Evolutionary conservation across 1,284 basidiomycete species (phyloP).

Genomic region (Vanrija sp.): DNA sequence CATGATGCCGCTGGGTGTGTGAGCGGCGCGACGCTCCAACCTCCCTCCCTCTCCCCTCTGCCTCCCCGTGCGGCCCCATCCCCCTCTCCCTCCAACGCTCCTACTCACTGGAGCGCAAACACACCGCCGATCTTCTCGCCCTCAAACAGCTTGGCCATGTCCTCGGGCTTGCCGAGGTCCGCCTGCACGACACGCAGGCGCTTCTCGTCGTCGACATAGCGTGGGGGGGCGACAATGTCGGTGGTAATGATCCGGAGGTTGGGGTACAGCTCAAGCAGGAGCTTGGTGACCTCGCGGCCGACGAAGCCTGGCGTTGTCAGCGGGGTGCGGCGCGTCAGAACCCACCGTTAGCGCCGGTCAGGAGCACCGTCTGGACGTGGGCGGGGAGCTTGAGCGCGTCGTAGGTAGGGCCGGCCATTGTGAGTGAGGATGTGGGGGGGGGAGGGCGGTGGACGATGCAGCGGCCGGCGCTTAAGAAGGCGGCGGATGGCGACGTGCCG

Average conservation of each 20-base stretch:
- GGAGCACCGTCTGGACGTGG: conserved; percentile 52
- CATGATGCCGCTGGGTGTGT: conserved; percentile 57
- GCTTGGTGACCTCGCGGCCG: conserved; percentile 45
- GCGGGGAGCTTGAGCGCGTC: conserved; percentile 43
- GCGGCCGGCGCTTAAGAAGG: too few relatives aligned
- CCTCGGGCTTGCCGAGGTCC: conserved; percentile 53
- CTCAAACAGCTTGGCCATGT: conserved; percentile 51
- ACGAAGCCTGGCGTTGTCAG: conserved; percentile 39
- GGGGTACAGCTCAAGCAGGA: conserved; percentile 52
- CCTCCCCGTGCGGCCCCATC: neutral
- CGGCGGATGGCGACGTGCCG: too few relatives aligned
- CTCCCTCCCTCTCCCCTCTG: neutral
- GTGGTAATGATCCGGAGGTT: conserved; percentile 56
- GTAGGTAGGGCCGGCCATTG: conserved; percentile 30
- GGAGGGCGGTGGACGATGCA: too few relatives aligned
- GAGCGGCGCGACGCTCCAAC: neutral
- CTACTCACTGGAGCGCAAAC: conserved; percentile 46
- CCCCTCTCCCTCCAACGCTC: too few relatives aligned
- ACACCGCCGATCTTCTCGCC: conserved; percentile 45
- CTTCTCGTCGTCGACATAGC: conserved; percentile 47
- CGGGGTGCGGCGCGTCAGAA: conserved; percentile 4
- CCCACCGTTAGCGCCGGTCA: conserved; percentile 59
- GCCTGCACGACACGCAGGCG: conserved; percentile 51
- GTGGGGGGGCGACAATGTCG: conserved; percentile 56
- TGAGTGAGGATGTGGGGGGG: neutral